A percentile compares a stretch with the other conserved stretches of the same genome.
Evolutionary conservation across 2,329 filamentous ascomycete species (phyloP).

Genomic region (Esteya vermicola): DNA sequence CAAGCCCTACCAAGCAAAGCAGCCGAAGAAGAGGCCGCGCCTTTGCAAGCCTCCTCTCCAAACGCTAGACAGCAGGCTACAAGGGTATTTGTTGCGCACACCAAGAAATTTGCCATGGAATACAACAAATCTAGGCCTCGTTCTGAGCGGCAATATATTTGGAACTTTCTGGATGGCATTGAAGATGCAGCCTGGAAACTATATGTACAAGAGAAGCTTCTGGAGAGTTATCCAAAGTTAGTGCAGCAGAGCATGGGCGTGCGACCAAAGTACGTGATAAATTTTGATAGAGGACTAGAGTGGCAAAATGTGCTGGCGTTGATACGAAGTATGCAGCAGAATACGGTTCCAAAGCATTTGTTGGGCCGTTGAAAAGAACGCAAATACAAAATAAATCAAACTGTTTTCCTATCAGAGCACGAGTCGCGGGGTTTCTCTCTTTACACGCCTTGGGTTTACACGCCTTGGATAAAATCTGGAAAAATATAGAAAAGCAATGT

Average conservation of each 20-base stretch:
- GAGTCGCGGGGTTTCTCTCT: too few species aligned
- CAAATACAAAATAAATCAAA: not conserved
- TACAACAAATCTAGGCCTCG: slow-evolving; percentile 5
- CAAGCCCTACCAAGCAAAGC: too few species aligned
- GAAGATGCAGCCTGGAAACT: slow-evolving; percentile 6
- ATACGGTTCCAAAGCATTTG: not conserved
- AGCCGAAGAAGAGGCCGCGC: too few species aligned
- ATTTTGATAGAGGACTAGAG: slow-evolving; percentile 6
- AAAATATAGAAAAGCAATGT: too few species aligned
- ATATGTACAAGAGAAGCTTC: slow-evolving; percentile 7
- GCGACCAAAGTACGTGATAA: slow-evolving; percentile 9
- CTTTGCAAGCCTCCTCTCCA: too few species aligned
- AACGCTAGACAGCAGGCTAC: not conserved
- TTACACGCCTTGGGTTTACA: too few species aligned
- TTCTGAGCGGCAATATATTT: slow-evolving; percentile 11
- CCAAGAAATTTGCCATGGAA: not conserved
- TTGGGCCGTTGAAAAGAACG: not conserved
- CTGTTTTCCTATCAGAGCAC: too few species aligned
- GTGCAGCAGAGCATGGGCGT: slow-evolving; percentile 7
- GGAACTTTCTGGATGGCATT: slow-evolving; percentile 10
- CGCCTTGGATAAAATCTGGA: too few species aligned
- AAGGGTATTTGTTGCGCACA: slow-evolving; percentile 6
- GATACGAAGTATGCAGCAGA: slow-evolving; percentile 6
- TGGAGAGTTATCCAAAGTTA: slow-evolving; percentile 4
- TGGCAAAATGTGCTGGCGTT: slow-evolving; percentile 7